Evolutionary conservation across 768 basidiomycete species (phyloP).

Genomic region (Mrakia blollopis): DNA sequence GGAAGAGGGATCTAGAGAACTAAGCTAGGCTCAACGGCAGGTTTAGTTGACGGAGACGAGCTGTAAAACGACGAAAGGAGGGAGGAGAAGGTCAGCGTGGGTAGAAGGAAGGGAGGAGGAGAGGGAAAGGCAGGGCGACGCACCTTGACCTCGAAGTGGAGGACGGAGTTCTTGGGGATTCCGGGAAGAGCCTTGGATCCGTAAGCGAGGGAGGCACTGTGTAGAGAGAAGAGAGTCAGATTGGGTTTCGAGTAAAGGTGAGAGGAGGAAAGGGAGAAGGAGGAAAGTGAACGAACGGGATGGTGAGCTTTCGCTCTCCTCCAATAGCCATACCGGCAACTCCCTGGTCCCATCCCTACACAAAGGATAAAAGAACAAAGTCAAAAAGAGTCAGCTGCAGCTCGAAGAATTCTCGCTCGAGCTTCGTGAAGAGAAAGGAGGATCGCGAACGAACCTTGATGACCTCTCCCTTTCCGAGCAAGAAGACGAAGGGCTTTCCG

Average conservation of each 20-base stretch:
- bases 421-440: neutral
- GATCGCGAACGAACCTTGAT: slow-evolving; percentile 56
- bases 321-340: slow-evolving; percentile 82
- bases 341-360: slow-evolving; percentile 71
- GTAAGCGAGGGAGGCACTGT: slow-evolving; percentile 46
- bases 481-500: slow-evolving; percentile 69
- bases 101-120: neutral
- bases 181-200: slow-evolving; percentile 48
- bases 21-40: neutral
- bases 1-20: neutral
- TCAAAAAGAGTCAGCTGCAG: too few relatives aligned
- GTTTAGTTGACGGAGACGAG: slow-evolving; percentile 33
- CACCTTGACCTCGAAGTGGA: slow-evolving; percentile 58
- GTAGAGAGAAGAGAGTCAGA: slow-evolving; percentile 24
- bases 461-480: slow-evolving; percentile 79
- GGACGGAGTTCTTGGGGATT: slow-evolving; percentile 55
- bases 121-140: neutral
- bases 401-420: too few relatives aligned
- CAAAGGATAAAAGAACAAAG: too few relatives aligned
- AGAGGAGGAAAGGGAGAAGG: neutral
- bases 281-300: slow-evolving; percentile 64
- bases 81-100: neutral
- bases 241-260: neutral
- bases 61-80: neutral
- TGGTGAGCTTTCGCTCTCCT: slow-evolving; percentile 74